Evolutionary conservation across 805 yeast genomes (phyloP).

Genomic region (Lachancea dasiensis): DNA sequence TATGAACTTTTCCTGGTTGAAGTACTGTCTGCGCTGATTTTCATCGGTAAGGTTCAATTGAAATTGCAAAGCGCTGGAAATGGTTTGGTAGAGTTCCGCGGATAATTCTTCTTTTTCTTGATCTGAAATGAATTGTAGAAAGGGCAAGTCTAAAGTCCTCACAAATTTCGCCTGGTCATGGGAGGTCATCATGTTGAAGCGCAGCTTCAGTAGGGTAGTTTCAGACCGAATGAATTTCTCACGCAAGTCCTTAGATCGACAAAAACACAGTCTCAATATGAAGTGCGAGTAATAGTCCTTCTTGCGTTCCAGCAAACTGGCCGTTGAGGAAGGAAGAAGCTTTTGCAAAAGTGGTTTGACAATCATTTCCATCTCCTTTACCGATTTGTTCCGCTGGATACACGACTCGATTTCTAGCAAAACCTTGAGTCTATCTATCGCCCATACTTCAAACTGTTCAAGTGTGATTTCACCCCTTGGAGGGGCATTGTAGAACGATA

Average conservation of each 20-base stretch:
- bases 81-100: slow-evolving; percentile 48
- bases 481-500: slow-evolving; percentile 70
- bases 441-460: slow-evolving; percentile 94
- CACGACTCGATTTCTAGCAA: slow-evolving; percentile 80
- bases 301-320: slow-evolving; percentile 54
- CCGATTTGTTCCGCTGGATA: slow-evolving; percentile 52
- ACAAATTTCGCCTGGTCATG: slow-evolving; percentile 69
- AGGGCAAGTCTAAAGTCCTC: slow-evolving; percentile 55
- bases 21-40: slow-evolving; percentile 36
- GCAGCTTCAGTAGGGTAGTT: slow-evolving; percentile 60
- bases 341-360: slow-evolving; percentile 62
- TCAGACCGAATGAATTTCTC: slow-evolving; percentile 76
- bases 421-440: slow-evolving; percentile 81
- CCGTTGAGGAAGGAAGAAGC: slow-evolving; percentile 48
- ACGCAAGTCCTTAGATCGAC: slow-evolving; percentile 79
- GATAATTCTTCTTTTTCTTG: slow-evolving; percentile 53
- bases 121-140: slow-evolving; percentile 54
- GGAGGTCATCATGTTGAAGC: slow-evolving; percentile 59
- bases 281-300: slow-evolving; percentile 93
- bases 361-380: slow-evolving; percentile 58
- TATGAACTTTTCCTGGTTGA: slow-evolving; percentile 60
- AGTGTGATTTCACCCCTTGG: slow-evolving; percentile 83
- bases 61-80: slow-evolving; percentile 37
- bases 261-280: slow-evolving; percentile 81
- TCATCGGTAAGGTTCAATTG: slow-evolving; percentile 42